Base-by-base conservation (phyloP, 208 protist genomes). In the Blastocrithidia nonstop region DNA sequence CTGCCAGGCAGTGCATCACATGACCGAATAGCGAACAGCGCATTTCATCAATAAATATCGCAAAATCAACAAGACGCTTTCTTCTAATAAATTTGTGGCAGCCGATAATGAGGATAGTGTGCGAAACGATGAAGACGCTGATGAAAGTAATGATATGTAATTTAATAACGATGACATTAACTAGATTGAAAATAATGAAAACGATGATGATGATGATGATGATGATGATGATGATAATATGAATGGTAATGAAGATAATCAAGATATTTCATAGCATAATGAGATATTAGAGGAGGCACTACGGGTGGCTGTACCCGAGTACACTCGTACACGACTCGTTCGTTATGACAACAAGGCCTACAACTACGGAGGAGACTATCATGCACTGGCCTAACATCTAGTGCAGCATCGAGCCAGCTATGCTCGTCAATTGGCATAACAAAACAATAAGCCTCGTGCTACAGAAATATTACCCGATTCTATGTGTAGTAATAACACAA, bases 241-340 rank as follows among this genome's bases (percentile, higher is more conserved):
- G 0, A 50, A 68, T 16, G 54, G 43, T n/a, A 36, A 31, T 19
- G 24, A 58, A 6, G 53, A 57, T 23, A 46, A 60, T 37, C 54
- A 48, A 9, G 50, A 52, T 16, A 64, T 56, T 11, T 81, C 75
- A 24, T 69, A 77, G 25, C 72, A 82, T 37, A 75, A 85, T 50
- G 74, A 78, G 40, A 62, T 80, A 24, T 52, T 80, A 41, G 69
- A 83, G 35, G 79, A 89, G 48, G 79, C 73, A n/a, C 71, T 87
- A 52, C 65, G 71, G 3, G 81, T 68, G 1, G 76, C 85, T 35
- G 76, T 86, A 28, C 81, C 81, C 9, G 38, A 54, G 24, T 90
- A 82, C 56, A 60, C 63, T 1, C 56, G 65, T 31, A 49, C 57
- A 15, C 62, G 49, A 6, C 55, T 71, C 19, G 64, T 90, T 16